Conservation (phyloP, 176 grass and related monocot genomes). For the Juncus effusus region DNA sequence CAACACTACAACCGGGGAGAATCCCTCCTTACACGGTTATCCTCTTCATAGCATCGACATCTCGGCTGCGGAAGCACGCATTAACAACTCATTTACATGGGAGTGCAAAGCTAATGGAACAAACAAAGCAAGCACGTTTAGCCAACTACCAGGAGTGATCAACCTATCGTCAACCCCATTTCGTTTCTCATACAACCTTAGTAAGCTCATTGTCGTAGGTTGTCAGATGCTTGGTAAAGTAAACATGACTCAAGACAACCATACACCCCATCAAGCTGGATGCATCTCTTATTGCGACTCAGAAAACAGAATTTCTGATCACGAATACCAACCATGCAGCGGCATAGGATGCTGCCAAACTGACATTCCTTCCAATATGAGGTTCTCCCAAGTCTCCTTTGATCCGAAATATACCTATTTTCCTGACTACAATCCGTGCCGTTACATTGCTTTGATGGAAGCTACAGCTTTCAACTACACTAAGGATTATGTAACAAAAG, state of each 20-base stretch:
- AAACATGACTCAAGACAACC: not conserved
- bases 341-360: conserved; percentile 16
- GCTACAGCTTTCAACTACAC: conserved; percentile 11
- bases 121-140: not conserved
- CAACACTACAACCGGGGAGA: not conserved
- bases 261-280: not conserved
- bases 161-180: not conserved
- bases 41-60: conserved; percentile 24
- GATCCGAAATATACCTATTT: not conserved
- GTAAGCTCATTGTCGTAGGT: conserved; percentile 3
- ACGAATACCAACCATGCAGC: not conserved
- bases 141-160: not conserved
- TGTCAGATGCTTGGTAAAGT: not conserved
- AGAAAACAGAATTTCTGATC: not conserved
- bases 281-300: conserved; percentile 11
- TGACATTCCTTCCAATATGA: conserved; percentile 9
- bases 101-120: conserved; percentile 4
- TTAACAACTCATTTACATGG: not conserved
- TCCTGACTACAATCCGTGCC: not conserved
- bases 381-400: not conserved
- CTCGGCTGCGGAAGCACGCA: not conserved
- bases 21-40: not conserved
- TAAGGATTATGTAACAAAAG: conserved; percentile 2
- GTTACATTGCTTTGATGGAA: conserved; percentile 11
- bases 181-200: not conserved